Base-by-base conservation (phyloP, 1,284 basidiomycete species). In the Pseudozyma hubeiensis region DNA sequence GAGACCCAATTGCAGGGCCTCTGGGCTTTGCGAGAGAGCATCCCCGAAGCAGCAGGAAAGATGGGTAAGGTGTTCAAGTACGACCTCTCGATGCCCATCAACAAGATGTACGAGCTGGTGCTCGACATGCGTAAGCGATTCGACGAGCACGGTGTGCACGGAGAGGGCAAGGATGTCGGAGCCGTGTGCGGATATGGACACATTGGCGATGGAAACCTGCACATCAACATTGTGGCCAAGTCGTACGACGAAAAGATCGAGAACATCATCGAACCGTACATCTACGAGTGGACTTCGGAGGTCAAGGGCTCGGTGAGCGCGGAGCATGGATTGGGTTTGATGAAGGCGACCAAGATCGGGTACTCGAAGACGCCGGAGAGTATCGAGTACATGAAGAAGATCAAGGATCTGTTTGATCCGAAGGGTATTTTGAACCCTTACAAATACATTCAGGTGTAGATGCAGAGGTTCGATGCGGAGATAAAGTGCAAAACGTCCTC, bases 31-130 rank as follows among this genome's bases (percentile, higher is more conserved):
- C 91, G 97, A n/a, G 97, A 99, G 86, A 90, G 91, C 41, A 89
- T 99, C 24, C 91, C 97, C 3, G 97, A 99, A 85, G 92, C 95
- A 1, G 90, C 93, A 3, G 93, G 92, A 30, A 98, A 98, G 85
- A 91, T 93, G 83, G 97, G 97, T 47, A 93, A 93, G 77, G 91
- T 92, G 6, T 99, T 97, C 88, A 99, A 99, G 87, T 99, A 99
- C 85, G 97, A 99, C 81, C 89, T 99, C 43, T 95, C 93, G 17
- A 90, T 99, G 35, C 96, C 96, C 3, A 88, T 97, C 5, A 88
- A 89, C 19, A 89, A 90, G 78, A 99, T 99, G 89, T 92, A 98
- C 86, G 89, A 90, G 31, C 90, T 97, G 10, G 93, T 98, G 24
- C 91, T 96, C 79, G 87, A 88, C 44, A 91, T 95, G 53, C 87